Evolutionary conservation across 2,329 filamentous ascomycete genomes (phyloP).

Genomic region (Epichloe scottii): DNA sequence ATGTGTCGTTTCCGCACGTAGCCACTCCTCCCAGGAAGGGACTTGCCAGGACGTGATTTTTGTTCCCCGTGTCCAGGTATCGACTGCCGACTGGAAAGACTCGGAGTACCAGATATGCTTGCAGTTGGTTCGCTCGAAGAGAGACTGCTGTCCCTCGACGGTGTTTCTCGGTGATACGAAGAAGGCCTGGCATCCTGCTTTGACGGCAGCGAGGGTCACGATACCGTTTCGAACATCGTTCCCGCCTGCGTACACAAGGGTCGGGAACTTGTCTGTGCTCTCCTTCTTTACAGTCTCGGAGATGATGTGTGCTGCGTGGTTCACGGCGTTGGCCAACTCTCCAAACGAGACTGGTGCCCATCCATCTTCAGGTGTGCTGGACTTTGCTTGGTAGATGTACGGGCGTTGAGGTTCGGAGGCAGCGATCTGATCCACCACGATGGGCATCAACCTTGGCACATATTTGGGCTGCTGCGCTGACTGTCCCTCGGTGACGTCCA

Average conservation of each 20-base stretch:
- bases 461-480: background rate
- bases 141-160: slow-evolving; percentile 12
- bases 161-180: slow-evolving; percentile 8
- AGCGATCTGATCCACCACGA: slow-evolving; percentile 14
- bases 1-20: slow-evolving; percentile 20
- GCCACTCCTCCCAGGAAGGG: slow-evolving; percentile 20
- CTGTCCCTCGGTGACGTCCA: background rate
- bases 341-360: slow-evolving; percentile 17
- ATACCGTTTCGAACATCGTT: slow-evolving; percentile 8
- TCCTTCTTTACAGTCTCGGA: slow-evolving; percentile 17
- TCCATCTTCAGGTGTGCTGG: slow-evolving; percentile 12
- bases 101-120: slow-evolving; percentile 20
- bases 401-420: slow-evolving; percentile 17
- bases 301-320: slow-evolving; percentile 20
- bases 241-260: slow-evolving; percentile 22
- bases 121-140: slow-evolving; percentile 32
- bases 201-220: slow-evolving; percentile 8
- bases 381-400: slow-evolving; percentile 24
- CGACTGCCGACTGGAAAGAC: slow-evolving; percentile 5
- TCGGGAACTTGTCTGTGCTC: slow-evolving; percentile 17
- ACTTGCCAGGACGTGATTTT: slow-evolving; percentile 26
- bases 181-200: slow-evolving; percentile 7
- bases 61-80: slow-evolving; percentile 6
- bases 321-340: slow-evolving; percentile 17
- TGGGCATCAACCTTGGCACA: slow-evolving; percentile 10